Evolutionary conservation across 2,329 filamentous ascomycete species (phyloP).

Genomic region (Colletotrichum cordylinicola): DNA sequence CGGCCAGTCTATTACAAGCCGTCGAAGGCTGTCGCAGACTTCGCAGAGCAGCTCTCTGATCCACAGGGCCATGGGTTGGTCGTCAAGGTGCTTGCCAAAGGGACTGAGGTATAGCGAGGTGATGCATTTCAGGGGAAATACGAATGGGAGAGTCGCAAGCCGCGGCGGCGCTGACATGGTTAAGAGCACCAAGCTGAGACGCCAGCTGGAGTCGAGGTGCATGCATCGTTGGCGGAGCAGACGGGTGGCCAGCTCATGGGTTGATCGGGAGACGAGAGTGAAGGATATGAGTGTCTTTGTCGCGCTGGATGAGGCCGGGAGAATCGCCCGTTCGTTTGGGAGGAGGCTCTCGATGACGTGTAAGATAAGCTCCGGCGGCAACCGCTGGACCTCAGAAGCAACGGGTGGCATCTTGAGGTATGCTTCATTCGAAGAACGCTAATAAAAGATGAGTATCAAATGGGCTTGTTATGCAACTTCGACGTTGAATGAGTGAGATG

Average conservation of each 20-base stretch:
- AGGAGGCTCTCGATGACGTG: conserved; percentile 40
- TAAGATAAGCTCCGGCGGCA: conserved; percentile 40
- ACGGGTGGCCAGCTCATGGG: conserved; percentile 43
- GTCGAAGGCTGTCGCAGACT: conserved; percentile 43
- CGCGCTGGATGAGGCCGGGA: conserved; percentile 38
- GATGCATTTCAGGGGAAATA: conserved; percentile 36
- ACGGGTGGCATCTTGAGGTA: not conserved
- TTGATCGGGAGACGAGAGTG: conserved; percentile 46
- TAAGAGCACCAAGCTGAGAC: conserved; percentile 37
- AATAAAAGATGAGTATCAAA: not conserved
- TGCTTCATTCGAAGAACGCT: not conserved
- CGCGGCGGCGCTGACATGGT: conserved; percentile 29
- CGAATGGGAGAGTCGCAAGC: not conserved
- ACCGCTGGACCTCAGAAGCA: not conserved
- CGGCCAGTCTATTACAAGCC: conserved; percentile 54
- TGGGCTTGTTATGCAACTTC: not conserved
- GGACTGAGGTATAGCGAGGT: conserved; percentile 47
- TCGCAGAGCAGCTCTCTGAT: conserved; percentile 48
- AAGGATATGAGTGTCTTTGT: conserved; percentile 51
- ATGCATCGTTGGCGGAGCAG: conserved; percentile 51
- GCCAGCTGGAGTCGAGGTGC: conserved; percentile 44
- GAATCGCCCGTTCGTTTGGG: conserved; percentile 32
- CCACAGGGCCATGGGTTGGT: conserved; percentile 44
- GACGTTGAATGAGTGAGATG: not conserved
- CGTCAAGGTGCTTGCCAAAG: conserved; percentile 40